These are phyloP conservation scores for Candida cerambycidarum DNA, from an alignment of 805 yeast species.

Conservation along the genomic window DNA sequence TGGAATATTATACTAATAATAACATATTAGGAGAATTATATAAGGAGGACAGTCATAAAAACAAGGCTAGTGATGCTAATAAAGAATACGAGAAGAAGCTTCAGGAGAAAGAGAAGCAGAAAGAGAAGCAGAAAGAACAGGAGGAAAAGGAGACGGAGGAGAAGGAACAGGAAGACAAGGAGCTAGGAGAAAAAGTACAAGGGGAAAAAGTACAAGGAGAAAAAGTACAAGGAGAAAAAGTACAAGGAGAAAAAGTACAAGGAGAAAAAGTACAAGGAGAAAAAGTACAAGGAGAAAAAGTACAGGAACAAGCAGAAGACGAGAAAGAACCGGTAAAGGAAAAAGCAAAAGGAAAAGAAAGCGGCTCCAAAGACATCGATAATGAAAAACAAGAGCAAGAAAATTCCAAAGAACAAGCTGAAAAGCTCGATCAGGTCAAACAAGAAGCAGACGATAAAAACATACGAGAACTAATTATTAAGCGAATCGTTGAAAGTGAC, in stretches of 20 bases:
- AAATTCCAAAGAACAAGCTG: constrained; percentile 2
- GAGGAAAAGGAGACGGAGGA: neutral
- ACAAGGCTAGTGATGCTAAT: constrained; percentile 16
- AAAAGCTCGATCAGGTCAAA: neutral
- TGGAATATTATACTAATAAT: constrained; percentile 12
- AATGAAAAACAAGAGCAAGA: constrained; percentile 1
- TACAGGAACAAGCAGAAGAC: too few species aligned
- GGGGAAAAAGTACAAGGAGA: constrained; percentile 1
- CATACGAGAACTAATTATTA: constrained; percentile 5
- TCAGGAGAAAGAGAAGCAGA: constrained; percentile 4
- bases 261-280: neutral
- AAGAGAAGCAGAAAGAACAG: neutral
- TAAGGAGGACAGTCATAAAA: constrained; percentile 12
- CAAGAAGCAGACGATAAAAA: constrained; percentile 8
- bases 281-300: neutral
- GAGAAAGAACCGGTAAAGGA: constrained; percentile 7
- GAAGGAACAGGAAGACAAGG: neutral
- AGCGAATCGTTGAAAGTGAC: constrained; percentile 12
- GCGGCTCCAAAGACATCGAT: constrained; percentile 1
- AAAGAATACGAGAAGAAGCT: constrained; percentile 9
- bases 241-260: neutral
- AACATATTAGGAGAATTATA: constrained; percentile 14
- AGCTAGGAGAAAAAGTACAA: neutral
- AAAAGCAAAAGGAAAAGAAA: constrained; percentile 6
- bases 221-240: constrained; percentile 7